Percentiles rank a stretch among this genome's conserved stretches.
Evolutionary conservation across 2,329 filamentous ascomycete genomes (phyloP).

Genomic region (Clathrospora elynae): DNA sequence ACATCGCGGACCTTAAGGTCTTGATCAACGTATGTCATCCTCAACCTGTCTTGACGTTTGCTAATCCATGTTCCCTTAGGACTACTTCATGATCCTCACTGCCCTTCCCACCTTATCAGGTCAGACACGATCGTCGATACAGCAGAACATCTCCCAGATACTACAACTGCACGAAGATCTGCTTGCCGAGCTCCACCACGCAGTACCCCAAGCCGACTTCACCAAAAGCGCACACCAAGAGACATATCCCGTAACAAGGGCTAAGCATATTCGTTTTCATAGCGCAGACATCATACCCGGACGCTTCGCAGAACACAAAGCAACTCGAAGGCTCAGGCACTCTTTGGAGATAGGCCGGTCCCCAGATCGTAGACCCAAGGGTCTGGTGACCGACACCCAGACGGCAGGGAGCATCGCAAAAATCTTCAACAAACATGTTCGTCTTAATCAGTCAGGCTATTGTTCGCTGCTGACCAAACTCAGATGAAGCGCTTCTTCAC

Average conservation of each 20-base stretch:
- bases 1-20: conserved; percentile 85
- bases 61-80: conserved; percentile 31
- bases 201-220: conserved; percentile 67
- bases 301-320: conserved; percentile 42
- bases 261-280: conserved; percentile 55
- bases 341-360: conserved; percentile 55
- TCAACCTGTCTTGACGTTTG: not conserved
- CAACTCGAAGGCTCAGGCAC: conserved; percentile 47
- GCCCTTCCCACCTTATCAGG: conserved; percentile 69
- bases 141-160: conserved; percentile 78
- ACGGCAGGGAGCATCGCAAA: conserved; percentile 60
- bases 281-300: conserved; percentile 54
- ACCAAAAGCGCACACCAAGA: conserved; percentile 46
- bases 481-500: conserved; percentile 81
- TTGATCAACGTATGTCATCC: conserved; percentile 73
- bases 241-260: conserved; percentile 39
- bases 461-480: conserved; percentile 35
- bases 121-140: conserved; percentile 72
- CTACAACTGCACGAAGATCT: conserved; percentile 83
- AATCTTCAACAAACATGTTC: conserved; percentile 60
- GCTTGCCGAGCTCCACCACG: conserved; percentile 72
- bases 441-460: conserved; percentile 17
- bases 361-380: conserved; percentile 44
- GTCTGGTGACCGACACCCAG: conserved; percentile 56
- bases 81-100: conserved; percentile 64